Base-by-base conservation (phyloP, 345 rosid species). In the Camelina neglecta region DNA sequence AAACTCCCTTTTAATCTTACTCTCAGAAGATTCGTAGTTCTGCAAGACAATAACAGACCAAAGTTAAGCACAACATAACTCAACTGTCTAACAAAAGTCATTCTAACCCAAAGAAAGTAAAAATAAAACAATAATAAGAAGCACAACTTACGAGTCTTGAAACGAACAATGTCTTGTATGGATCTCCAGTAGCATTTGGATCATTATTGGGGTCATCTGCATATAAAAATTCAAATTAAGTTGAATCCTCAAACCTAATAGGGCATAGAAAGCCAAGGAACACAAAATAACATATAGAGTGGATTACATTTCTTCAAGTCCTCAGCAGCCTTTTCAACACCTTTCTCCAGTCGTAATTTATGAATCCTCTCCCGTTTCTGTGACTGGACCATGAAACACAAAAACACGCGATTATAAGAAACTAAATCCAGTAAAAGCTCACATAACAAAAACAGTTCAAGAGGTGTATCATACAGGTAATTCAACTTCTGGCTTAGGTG, bases 1-100 rank as follows among this genome's bases (percentile, higher is more conserved):
- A 86, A 93, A 88, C 89, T 93, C 98, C 90, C 98, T 90, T 89
- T 93, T 93, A 78, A 93, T 83, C 83, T 83, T 91, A 88, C 90
- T 91, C 86, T 91, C 97, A 1, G 90, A 64, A 60, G 98, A 85
- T 85, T 92, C 98, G 35, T 94, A 94, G 79, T 85, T 94, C 96
- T 94, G 97, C 89, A 85, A 72, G 51, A 47, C 58, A 24, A 75
- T 15, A 72, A 79, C 68, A 48, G 20, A 60, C 59, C 3, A 53
- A 49, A 57, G 47, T 71, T 68, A 41, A 29, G 12, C 24, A 56
- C 45, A 66, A 53, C 1, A 68, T 60, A 41, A 50, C 23, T 15
- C 18, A 71, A 1, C 8, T 7, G 71, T 73, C 48, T 55, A 26
- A 60, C 41, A 26, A 70, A 71, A 35, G 67, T 3, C 70, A 66